These are phyloP conservation scores for Porphyridium purpureum DNA, from an alignment of 23 red algal species.

Conservation along the genomic window DNA sequence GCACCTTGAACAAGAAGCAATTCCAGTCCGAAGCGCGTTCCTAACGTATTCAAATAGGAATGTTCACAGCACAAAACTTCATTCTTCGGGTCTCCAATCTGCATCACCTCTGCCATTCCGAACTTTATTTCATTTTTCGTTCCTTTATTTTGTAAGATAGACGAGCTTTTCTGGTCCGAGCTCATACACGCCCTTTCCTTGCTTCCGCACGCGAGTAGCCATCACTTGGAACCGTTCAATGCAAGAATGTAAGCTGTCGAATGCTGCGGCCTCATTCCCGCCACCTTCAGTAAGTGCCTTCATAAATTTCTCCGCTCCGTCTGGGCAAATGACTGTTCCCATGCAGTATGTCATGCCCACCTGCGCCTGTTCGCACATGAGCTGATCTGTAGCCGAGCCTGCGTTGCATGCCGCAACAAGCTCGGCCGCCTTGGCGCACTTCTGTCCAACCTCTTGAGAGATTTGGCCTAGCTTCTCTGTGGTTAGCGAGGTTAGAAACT, in stretches of 20 bases:
- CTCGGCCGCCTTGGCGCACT: slow-evolving; percentile 19
- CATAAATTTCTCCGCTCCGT: neutral
- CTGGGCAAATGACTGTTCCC: slow-evolving; percentile 35
- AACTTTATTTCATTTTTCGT: too few relatives aligned
- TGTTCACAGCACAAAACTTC: too few relatives aligned
- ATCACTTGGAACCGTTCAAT: slow-evolving; percentile 63
- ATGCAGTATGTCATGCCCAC: slow-evolving; percentile 57
- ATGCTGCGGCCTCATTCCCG: neutral
- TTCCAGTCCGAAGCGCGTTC: too few relatives aligned
- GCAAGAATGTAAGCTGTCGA: slow-evolving; percentile 35
- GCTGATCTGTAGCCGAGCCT: slow-evolving; percentile 10
- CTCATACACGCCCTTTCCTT: slow-evolving; percentile 18
- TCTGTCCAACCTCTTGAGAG: slow-evolving; percentile 13
- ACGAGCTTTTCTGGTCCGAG: slow-evolving; percentile 41
- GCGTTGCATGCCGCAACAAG: slow-evolving; percentile 6
- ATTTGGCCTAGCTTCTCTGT: slow-evolving; percentile 16
- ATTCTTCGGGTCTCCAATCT: too few relatives aligned
- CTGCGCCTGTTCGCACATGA: slow-evolving; percentile 25
- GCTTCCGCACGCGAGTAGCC: slow-evolving; percentile 31
- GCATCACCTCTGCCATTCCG: too few relatives aligned
- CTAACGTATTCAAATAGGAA: too few relatives aligned
- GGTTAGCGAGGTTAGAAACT: slow-evolving; percentile 28
- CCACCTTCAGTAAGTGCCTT: neutral
- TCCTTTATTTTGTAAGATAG: too few relatives aligned
- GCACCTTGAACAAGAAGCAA: too few relatives aligned